These are phyloP conservation scores for Eucommia ulmoides DNA, from an alignment of 257 asterid genomes.

Conservation along the genomic window DNA sequence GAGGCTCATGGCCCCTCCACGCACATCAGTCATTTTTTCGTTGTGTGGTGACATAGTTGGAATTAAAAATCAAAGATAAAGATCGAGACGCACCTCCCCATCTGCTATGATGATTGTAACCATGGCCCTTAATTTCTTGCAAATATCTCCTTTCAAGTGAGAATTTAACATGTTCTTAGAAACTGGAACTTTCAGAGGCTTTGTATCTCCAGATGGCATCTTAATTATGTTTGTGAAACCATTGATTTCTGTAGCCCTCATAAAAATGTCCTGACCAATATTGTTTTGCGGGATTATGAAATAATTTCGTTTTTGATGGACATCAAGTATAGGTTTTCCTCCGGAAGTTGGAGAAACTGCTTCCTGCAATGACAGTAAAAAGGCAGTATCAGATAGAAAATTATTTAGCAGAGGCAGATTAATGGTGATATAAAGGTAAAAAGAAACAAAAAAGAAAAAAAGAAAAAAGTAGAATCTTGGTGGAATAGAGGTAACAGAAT, in stretches of 20 bases:
- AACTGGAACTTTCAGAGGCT: conserved; percentile 64
- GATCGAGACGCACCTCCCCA: conserved; percentile 58
- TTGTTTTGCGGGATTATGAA: conserved; percentile 73
- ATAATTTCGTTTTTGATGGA: conserved; percentile 57
- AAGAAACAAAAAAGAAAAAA: background rate
- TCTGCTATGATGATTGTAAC: conserved; percentile 60
- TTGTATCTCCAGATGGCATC: conserved; percentile 78
- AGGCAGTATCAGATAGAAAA: background rate
- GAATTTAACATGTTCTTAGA: conserved; percentile 78
- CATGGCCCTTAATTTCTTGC: conserved; percentile 41
- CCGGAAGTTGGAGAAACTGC: conserved; percentile 31
- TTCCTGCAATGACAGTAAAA: conserved; percentile 29
- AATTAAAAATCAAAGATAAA: too few relatives aligned
- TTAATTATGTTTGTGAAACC: conserved; percentile 41
- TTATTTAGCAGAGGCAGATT: background rate
- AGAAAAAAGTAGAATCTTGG: background rate
- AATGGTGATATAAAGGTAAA: background rate
- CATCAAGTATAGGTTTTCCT: conserved; percentile 47
- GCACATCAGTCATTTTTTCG: too few relatives aligned
- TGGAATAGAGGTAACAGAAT: conserved; percentile 12
- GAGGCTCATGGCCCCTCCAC: too few relatives aligned
- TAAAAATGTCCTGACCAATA: conserved; percentile 82
- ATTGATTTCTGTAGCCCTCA: conserved; percentile 40
- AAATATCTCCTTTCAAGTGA: conserved; percentile 60
- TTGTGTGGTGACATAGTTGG: too few relatives aligned